phyloP scores from a whole-genome alignment of 2,329 filamentous ascomycete genomes.

The Davidsoniella eucalypti region DNA sequence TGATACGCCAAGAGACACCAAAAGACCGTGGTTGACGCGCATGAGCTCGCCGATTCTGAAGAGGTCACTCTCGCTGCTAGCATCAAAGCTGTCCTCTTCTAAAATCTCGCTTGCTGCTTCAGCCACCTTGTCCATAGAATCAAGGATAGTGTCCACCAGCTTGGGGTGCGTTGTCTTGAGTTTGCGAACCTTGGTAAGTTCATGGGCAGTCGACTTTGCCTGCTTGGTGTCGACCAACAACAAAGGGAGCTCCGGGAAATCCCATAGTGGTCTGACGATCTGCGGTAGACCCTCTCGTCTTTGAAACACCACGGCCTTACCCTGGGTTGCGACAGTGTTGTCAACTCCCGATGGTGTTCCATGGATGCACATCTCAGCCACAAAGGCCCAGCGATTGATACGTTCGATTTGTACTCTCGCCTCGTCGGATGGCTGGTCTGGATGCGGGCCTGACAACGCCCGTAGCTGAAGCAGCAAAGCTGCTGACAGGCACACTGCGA shows the following conservation, averaged over 20 bases:
- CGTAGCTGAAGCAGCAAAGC: constrained; percentile 78
- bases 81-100: constrained; percentile 49
- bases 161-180: constrained; percentile 57
- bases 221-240: constrained; percentile 82
- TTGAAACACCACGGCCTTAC: constrained; percentile 86
- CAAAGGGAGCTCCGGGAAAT: constrained; percentile 83
- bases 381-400: constrained; percentile 96
- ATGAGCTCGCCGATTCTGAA: constrained; percentile 71
- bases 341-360: constrained; percentile 93
- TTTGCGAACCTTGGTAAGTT: constrained; percentile 71
- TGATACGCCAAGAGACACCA: constrained; percentile 83
- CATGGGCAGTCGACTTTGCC: constrained; percentile 65
- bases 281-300: constrained; percentile 23
- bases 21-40: constrained; percentile 80
- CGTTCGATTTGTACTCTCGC: constrained; percentile 81
- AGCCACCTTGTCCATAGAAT: constrained; percentile 66
- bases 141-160: constrained; percentile 64
- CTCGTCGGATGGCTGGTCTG: constrained; percentile 76
- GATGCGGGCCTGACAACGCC: constrained; percentile 76
- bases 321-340: constrained; percentile 86
- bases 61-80: constrained; percentile 44
- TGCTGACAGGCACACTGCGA: constrained; percentile 73
- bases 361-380: constrained; percentile 92
- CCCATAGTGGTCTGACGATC: constrained; percentile 58
- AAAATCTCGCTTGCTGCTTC: constrained; percentile 38